phyloP scores from a whole-genome alignment of 2,329 filamentous ascomycete species.

The Didymosphaeria variabile region DNA sequence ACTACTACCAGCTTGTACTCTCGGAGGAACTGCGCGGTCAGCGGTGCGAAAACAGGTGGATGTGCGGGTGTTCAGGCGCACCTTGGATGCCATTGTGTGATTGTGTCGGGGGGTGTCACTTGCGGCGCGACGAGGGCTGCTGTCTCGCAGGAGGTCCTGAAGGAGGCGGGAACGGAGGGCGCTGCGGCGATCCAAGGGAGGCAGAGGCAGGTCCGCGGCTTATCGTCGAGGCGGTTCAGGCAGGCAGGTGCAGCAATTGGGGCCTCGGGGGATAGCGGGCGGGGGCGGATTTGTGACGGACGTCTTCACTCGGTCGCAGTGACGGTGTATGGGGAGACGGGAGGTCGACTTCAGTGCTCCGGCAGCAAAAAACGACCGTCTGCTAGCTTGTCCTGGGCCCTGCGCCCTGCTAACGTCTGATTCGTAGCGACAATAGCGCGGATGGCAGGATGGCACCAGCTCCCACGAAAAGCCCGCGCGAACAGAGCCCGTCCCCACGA shows the following conservation, averaged over 20 bases:
- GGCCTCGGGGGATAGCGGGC: not conserved
- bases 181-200: slow-evolving; percentile 26
- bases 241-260: slow-evolving; percentile 8
- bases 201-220: slow-evolving; percentile 11
- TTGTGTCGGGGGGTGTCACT: slow-evolving; percentile 7
- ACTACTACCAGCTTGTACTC: slow-evolving; percentile 80
- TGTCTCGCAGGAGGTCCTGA: slow-evolving; percentile 9
- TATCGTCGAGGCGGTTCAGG: slow-evolving; percentile 5
- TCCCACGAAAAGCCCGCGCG: slow-evolving; percentile 23
- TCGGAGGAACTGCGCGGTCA: slow-evolving; percentile 58
- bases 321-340: slow-evolving; percentile 18
- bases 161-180: slow-evolving; percentile 27
- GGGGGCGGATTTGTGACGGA: slow-evolving; percentile 10
- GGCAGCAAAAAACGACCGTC: slow-evolving; percentile 39
- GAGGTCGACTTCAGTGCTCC: slow-evolving; percentile 26
- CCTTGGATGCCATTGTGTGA: slow-evolving; percentile 51
- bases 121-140: slow-evolving; percentile 14
- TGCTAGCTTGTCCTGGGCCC: slow-evolving; percentile 29
- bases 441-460: slow-evolving; percentile 21
- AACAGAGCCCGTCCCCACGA: slow-evolving; percentile 15
- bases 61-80: slow-evolving; percentile 26
- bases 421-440: slow-evolving; percentile 36
- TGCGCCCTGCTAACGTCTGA: slow-evolving; percentile 25
- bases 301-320: not conserved
- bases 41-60: slow-evolving; percentile 21